Percentiles rank a stretch among this genome's conserved stretches.
Evolutionary conservation across 2,329 filamentous ascomycete species (phyloP).

Genomic region (Aspergillus sp.): DNA sequence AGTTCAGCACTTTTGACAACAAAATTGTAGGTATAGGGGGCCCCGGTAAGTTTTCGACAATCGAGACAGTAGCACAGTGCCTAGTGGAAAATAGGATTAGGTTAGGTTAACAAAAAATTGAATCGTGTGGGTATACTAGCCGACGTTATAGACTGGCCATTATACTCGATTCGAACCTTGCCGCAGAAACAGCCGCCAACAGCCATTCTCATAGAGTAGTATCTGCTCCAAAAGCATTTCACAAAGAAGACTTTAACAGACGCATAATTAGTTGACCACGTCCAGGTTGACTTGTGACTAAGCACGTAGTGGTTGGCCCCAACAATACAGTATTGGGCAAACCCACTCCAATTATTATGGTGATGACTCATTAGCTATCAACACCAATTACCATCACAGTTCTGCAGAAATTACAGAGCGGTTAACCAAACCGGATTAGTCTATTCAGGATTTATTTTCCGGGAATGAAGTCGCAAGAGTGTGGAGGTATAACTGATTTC

Average conservation of each 20-base stretch:
- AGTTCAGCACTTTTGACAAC: slow-evolving; percentile 23
- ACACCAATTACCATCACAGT: too few relatives aligned
- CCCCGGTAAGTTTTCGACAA: slow-evolving; percentile 33
- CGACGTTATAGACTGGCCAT: slow-evolving; percentile 21
- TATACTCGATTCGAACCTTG: slow-evolving; percentile 28
- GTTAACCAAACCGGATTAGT: too few relatives aligned
- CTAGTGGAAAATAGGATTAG: slow-evolving; percentile 13
- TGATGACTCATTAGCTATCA: not conserved
- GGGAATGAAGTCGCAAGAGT: too few relatives aligned
- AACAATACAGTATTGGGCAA: not conserved
- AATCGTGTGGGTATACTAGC: slow-evolving; percentile 14
- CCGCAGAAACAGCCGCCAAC: slow-evolving; percentile 32
- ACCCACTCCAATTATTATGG: not conserved
- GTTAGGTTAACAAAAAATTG: not conserved
- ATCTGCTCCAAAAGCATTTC: not conserved
- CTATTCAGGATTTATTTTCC: too few relatives aligned
- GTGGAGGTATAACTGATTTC: too few relatives aligned
- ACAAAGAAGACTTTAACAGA: not conserved
- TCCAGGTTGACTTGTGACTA: not conserved
- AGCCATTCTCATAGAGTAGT: slow-evolving; percentile 16
- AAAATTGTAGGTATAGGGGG: slow-evolving; percentile 24
- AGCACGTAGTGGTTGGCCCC: not conserved
- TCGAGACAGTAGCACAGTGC: slow-evolving; percentile 34
- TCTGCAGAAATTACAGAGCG: too few relatives aligned
- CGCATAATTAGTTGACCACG: not conserved